Evolutionary conservation across 495 filamentous ascomycete species (phyloP), one percentile per base, ranked within the genome.

Genomic region (Penicillium antarcticum): DNA sequence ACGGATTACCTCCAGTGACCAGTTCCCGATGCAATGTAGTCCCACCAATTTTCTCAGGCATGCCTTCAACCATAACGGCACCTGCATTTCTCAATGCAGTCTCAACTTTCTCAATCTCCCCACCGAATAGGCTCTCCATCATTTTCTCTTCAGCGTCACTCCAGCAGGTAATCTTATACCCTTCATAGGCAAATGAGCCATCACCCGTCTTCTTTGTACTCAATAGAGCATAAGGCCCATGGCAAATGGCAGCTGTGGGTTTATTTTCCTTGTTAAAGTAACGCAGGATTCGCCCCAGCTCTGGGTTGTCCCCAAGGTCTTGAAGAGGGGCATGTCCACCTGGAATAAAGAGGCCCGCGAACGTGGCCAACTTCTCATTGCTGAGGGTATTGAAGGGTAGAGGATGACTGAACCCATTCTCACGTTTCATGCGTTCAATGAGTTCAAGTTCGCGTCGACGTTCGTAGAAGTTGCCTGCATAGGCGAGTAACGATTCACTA

Each of bases 401-500:
- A 5, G 69, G 69, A 11, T 14, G 45, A 29, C 18, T 49, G 51
- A 73, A 67, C n/a, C 68, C 70, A 11, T 71, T 73, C 46, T 71
- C 69, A 12, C 55, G 49, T 23, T 62, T 71, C 71, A 74, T 72
- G 31, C 60, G 53, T 17, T 70, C 63, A 16, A 75, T 60, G 0
- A 76, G 62, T 0, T 64, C 63, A 9, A 63, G 61, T 21, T 73
- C 72, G 2, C 59, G 54, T 12, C 56, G 62, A 19, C 68, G 70
- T 37, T 72, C 72, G 58, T 73, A 70, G 57, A 68, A 76, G 53
- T 71, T 73, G 0, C 71, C 71, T 10, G 63, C 64, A 42, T 68
- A 67, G 2, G 66, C 67, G 29, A 68, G 46, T 0, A 70, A 60
- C 0, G 56, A 58, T 48, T 70, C 65, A 45, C 69, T 72, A 34